A percentile compares a stretch with the other conserved stretches of the same genome.
Conservation (phyloP, 306 rosid species). For the Prunus mira region DNA sequence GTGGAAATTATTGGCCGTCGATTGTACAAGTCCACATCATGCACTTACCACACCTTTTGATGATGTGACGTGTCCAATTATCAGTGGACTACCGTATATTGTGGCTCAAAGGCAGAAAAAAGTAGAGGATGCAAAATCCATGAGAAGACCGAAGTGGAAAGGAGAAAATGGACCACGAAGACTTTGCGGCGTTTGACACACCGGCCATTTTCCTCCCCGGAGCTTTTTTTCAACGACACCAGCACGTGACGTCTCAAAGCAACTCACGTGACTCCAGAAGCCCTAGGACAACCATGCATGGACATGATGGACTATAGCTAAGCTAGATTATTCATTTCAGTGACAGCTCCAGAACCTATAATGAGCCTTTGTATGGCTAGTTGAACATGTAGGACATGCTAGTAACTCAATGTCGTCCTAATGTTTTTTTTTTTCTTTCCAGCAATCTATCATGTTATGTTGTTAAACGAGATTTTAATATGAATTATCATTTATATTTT, state of each 20-base stretch:
- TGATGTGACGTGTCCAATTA: constrained; percentile 7
- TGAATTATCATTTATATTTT: background rate
- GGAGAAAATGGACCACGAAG: background rate
- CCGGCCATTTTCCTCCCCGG: background rate
- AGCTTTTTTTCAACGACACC: constrained; percentile 7
- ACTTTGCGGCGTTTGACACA: background rate
- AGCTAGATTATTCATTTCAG: background rate
- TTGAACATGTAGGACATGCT: background rate
- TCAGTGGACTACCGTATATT: background rate
- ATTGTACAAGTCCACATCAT: background rate
- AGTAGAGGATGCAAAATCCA: background rate
- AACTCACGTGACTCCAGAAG: background rate
- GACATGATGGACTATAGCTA: background rate
- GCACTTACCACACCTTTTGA: background rate
- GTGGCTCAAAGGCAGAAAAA: background rate
- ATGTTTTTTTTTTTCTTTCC: background rate
- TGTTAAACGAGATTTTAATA: background rate
- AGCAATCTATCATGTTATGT: background rate
- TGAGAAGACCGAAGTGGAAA: background rate
- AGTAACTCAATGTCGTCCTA: no score
- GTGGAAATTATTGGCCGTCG: constrained; percentile 1
- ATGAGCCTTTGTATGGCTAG: background rate
- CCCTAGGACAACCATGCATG: background rate
- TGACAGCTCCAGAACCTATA: background rate
- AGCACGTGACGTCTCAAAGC: background rate